Evolutionary conservation across 2,329 filamentous ascomycete species (phyloP).

Genomic region (Neopestalotiopsis sp.): DNA sequence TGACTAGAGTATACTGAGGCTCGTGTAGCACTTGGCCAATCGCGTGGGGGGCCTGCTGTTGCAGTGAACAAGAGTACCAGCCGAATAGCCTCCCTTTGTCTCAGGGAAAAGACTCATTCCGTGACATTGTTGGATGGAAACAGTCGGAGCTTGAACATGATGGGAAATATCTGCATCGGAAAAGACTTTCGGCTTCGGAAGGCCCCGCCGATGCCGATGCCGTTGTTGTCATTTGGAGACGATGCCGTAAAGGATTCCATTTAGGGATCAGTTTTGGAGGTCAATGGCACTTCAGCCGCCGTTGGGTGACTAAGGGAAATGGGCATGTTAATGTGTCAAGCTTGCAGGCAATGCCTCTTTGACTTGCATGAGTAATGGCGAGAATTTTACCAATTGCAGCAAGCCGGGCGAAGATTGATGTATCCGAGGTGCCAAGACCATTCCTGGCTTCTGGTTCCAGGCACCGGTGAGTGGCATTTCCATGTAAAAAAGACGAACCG

Average conservation of each 20-base stretch:
- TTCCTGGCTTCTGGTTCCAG: constrained; percentile 4
- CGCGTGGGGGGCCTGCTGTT: too few relatives aligned
- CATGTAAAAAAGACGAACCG: constrained; percentile 14
- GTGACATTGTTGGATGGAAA: neutral
- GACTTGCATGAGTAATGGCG: neutral
- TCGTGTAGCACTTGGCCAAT: too few relatives aligned
- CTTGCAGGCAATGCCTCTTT: neutral
- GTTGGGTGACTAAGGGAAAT: neutral
- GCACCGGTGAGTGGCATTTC: neutral
- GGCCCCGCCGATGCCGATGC: neutral
- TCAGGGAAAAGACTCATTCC: neutral
- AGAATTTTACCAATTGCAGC: constrained; percentile 9
- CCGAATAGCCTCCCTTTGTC: neutral
- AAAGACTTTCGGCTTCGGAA: neutral
- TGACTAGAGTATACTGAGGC: neutral
- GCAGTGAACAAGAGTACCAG: neutral
- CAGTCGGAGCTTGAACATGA: neutral
- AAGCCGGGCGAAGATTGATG: neutral
- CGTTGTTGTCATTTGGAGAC: neutral
- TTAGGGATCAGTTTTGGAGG: neutral
- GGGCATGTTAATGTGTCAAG: neutral
- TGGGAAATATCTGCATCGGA: neutral
- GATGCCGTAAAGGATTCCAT: neutral
- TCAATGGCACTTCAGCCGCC: neutral
- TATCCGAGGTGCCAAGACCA: neutral